Evolutionary conservation across 345 rosid genomes (phyloP), one percentile per base, ranked within the genome.

Genomic region (Boechera divaricarpa): DNA sequence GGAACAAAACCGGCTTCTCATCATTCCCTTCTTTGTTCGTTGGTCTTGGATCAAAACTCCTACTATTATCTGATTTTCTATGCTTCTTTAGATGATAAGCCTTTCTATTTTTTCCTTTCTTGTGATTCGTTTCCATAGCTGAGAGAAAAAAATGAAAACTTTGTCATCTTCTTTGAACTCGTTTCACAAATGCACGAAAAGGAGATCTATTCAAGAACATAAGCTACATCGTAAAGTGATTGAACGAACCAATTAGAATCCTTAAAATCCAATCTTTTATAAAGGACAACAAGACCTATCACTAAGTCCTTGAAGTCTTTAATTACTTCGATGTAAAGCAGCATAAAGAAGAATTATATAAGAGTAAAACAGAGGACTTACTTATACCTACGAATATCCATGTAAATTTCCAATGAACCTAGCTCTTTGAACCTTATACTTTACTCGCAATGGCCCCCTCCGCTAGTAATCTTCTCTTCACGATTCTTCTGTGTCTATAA

Each of bases 1-100:
- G 78, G 26, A 79, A 79, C 75, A 79, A 18, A 44, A 73, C 70
- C 18, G 78, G 78, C 49, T 79, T 79, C 70, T 73, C 80, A 47
- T 36, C 71, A 31, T 60, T n/a, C 3, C 1, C 70, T 42, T 38
- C 54, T 48, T n/a, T 54, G 59, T 31, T 52, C 0, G 28, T 67
- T 54, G 70, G 5, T 68, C 52, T 73, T 67, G 74, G 73, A 72
- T 58, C 73, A 39, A 55, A 70, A 70, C 65, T 70, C 18, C 5
- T 44, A 63, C 33, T 53, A 42, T 77, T 72, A 24, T 78, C 48
- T 11, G 54, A 31, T 28, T 78, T 72, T 44, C 2, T 67, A 51
- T 78, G 82, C 42, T 73, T 72, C 74, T 73, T 78, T 67, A 67
- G 58, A 79, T 73, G 64, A 79, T 41, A 53, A 59, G 18, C 60